phyloP scores from a whole-genome alignment of 2,329 filamentous ascomycete genomes.

The Colletotrichum aenigma region DNA sequence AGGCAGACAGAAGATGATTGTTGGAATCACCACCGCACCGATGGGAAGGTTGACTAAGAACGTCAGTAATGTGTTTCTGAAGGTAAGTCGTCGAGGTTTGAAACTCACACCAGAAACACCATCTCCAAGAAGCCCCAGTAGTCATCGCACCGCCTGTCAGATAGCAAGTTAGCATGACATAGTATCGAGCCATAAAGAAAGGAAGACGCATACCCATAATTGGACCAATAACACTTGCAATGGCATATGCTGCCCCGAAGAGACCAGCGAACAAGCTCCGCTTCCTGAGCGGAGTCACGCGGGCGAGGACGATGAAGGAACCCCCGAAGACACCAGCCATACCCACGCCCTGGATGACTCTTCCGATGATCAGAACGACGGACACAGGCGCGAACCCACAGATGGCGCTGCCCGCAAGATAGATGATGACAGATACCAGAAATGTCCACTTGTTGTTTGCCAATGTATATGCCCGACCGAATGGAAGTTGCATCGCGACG shows the following conservation, averaged over 20 bases:
- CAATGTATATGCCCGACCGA: slow-evolving; percentile 30
- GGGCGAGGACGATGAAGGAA: slow-evolving; percentile 39
- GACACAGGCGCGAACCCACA: slow-evolving; percentile 31
- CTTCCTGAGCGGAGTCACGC: slow-evolving; percentile 34
- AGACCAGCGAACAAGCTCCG: slow-evolving; percentile 40
- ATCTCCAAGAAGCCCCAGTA: not conserved
- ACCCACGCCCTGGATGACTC: slow-evolving; percentile 39
- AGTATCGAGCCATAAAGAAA: not conserved
- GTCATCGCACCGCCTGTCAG: not conserved
- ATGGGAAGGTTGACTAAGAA: not conserved
- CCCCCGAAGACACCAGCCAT: slow-evolving; percentile 39
- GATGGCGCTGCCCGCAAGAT: slow-evolving; percentile 25
- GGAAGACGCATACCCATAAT: slow-evolving; percentile 29
- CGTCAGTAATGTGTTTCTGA: accelerated
- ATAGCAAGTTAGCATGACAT: not conserved
- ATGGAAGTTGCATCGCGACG: slow-evolving; percentile 27
- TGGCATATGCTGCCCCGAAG: slow-evolving; percentile 38
- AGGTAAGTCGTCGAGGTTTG: accelerated
- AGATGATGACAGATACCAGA: slow-evolving; percentile 25
- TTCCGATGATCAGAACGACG: slow-evolving; percentile 37
- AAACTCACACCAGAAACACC: not conserved
- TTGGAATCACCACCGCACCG: slow-evolving; percentile 12
- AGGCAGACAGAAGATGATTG: slow-evolving; percentile 28
- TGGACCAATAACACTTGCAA: slow-evolving; percentile 28
- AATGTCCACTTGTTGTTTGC: slow-evolving; percentile 31